Evolutionary conservation across 805 yeast genomes (phyloP).

Genomic region (Candida sanyiensis): DNA sequence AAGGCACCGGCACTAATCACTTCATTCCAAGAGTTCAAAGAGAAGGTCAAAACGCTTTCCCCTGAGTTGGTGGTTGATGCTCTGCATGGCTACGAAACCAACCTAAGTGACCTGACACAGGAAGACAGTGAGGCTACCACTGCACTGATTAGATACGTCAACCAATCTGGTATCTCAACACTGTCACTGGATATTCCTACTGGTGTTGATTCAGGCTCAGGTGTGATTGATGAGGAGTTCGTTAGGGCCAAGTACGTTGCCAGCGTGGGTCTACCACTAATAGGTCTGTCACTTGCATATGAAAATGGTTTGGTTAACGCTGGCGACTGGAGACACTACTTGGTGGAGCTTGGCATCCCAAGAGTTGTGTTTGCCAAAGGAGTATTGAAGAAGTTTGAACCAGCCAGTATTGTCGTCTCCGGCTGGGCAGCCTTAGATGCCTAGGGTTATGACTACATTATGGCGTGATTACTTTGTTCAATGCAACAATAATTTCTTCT

Average conservation of each 20-base stretch:
- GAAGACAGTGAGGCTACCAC: constrained; percentile 35
- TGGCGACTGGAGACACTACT: constrained; percentile 48
- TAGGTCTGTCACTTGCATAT: constrained; percentile 56
- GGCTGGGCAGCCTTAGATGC: constrained; percentile 2
- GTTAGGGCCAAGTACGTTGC: constrained; percentile 53
- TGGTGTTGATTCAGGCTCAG: constrained; percentile 81
- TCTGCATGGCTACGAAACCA: constrained; percentile 76
- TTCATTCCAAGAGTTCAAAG: constrained; percentile 30
- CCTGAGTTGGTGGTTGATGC: constrained; percentile 79
- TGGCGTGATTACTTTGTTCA: too few species aligned
- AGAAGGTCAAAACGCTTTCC: constrained; percentile 41
- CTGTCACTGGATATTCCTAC: constrained; percentile 77
- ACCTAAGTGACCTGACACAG: constrained; percentile 48
- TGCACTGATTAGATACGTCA: constrained; percentile 62
- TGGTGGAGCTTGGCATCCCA: constrained; percentile 71
- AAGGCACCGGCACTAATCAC: constrained; percentile 64
- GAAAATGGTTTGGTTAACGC: constrained; percentile 44
- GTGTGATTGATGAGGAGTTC: constrained; percentile 34
- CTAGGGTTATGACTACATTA: too few species aligned
- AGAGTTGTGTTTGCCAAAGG: constrained; percentile 42
- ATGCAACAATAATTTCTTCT: too few species aligned
- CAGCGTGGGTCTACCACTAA: constrained; percentile 68
- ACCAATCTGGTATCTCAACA: constrained; percentile 38
- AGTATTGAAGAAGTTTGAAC: constrained; percentile 43
- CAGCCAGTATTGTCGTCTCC: constrained; percentile 1